A percentile compares a stretch with the other conserved stretches of the same genome.
These are phyloP conservation scores for Kalmusia sp. DNA, from an alignment of 2,329 filamentous ascomycete genomes.

Conservation along the genomic window DNA sequence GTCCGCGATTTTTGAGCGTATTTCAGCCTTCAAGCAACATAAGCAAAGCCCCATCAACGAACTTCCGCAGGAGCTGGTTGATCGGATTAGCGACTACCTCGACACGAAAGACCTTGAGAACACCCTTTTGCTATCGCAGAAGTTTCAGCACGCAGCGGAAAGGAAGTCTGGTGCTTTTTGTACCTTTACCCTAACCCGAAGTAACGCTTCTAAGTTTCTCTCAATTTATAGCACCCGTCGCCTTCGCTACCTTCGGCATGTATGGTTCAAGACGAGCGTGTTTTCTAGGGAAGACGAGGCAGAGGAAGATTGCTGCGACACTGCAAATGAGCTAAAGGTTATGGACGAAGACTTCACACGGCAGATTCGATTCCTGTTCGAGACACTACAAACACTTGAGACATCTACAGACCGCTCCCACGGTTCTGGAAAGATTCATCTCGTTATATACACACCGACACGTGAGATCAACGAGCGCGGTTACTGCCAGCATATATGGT, in stretches of 20 bases:
- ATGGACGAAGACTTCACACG: too few species aligned
- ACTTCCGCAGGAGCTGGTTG: conserved; percentile 7
- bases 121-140: not conserved
- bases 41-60: too few species aligned
- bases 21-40: too few species aligned
- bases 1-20: too few species aligned
- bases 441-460: not conserved
- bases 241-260: not conserved
- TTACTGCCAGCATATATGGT: not conserved
- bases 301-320: not conserved
- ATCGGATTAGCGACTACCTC: conserved; percentile 3
- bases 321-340: not conserved
- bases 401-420: too few species aligned
- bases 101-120: not conserved
- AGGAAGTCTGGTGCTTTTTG: not conserved
- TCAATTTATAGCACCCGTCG: not conserved
- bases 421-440: not conserved
- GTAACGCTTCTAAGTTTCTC: not conserved
- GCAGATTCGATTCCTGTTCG: too few species aligned
- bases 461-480: not conserved
- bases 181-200: not conserved
- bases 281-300: not conserved
- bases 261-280: not conserved
- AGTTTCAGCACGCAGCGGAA: not conserved
- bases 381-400: too few species aligned